These are phyloP conservation scores for Geotrichum citri-aurantii DNA, from an alignment of 1,139 yeast species.

Conservation along the genomic window DNA sequence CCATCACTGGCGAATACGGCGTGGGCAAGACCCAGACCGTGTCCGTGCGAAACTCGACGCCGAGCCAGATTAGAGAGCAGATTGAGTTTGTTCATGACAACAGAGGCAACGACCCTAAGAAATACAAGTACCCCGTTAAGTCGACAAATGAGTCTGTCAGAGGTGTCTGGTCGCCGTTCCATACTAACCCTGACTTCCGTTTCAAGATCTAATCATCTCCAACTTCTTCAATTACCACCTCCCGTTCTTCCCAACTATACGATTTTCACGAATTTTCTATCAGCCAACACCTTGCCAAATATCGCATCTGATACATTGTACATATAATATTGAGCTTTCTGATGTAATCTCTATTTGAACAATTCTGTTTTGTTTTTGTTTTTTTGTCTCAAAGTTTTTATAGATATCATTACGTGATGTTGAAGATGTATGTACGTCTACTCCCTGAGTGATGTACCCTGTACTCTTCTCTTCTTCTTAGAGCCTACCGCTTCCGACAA, in stretches of 20 bases:
- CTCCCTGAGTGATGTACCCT: slow-evolving; percentile 13
- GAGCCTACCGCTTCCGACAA: slow-evolving; percentile 6
- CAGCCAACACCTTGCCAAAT: not conserved
- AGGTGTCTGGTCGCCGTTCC: slow-evolving; percentile 98
- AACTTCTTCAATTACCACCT: not conserved
- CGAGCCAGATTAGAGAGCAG: slow-evolving; percentile 49
- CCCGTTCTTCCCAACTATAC: not conserved
- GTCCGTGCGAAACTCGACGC: slow-evolving; percentile 57
- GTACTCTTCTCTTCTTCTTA: slow-evolving; percentile 12
- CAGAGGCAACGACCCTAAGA: slow-evolving; percentile 50
- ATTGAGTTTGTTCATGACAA: slow-evolving; percentile 51
- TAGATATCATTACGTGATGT: not conserved
- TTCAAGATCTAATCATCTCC: slow-evolving; percentile 48
- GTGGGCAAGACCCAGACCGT: slow-evolving; percentile 45
- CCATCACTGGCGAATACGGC: slow-evolving; percentile 60
- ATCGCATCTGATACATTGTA: slow-evolving; percentile 6
- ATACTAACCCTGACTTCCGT: slow-evolving; percentile 62
- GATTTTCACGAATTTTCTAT: not conserved
- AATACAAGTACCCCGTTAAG: slow-evolving; percentile 67
- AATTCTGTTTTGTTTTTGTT: not conserved
- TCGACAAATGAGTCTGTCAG: slow-evolving; percentile 80
- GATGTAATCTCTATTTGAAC: not conserved
- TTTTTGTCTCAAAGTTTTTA: not conserved
- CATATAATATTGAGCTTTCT: slow-evolving; percentile 2
- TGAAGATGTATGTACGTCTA: not conserved